Base-by-base conservation (phyloP, 768 basidiomycete species). In the Mycena capillaripes region DNA sequence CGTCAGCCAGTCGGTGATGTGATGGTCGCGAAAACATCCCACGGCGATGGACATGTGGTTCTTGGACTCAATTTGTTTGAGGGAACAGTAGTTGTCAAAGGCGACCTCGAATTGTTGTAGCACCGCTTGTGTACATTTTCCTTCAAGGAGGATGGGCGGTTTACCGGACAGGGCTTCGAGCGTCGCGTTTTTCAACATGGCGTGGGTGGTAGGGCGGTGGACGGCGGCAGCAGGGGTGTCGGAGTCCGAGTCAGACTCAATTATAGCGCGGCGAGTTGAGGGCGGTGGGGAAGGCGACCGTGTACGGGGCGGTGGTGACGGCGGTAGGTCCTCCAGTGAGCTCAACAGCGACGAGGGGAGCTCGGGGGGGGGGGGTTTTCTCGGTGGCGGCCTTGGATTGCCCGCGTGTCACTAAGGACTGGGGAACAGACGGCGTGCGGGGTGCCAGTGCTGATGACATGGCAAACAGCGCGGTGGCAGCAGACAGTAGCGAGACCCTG, bases 21-120 rank as follows among this genome's bases (percentile, higher is more conserved):
- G 64, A 32, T 40, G 42, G 36, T 65, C 64, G 0, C 52, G 52
- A 19, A 65, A 65, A n/a, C 64, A 65, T 8, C 64, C 52, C 2
- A 65, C 36, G 21, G 23, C 53, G 27, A 29, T 25, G 1, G 64
- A 23, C 19, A 42, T 38, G 7, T 55, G 38, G 16, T 55, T 25
- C 6, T 38, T 27, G 5, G 4, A 16, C 1, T 23, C 19, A 12
- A 65, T 16, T 3, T 30, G 19, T 38, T 65, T 55, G 2, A 56
- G 19, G 4, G 53, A 17, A n/a, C 27, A 65, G 9, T 55, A 56
- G 30, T 36, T 25, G 3, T 14, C 16, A 4, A 4, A n/a, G 11
- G 19, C 19, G 23, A 34, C 21, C 19, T 52, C 62, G 11, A 62
- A 9, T n/a, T 46, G 44, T 11, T 29, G 52, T 4, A 53, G 27